Conservation (phyloP, 345 rosid genomes). For the Clausena lansium region DNA sequence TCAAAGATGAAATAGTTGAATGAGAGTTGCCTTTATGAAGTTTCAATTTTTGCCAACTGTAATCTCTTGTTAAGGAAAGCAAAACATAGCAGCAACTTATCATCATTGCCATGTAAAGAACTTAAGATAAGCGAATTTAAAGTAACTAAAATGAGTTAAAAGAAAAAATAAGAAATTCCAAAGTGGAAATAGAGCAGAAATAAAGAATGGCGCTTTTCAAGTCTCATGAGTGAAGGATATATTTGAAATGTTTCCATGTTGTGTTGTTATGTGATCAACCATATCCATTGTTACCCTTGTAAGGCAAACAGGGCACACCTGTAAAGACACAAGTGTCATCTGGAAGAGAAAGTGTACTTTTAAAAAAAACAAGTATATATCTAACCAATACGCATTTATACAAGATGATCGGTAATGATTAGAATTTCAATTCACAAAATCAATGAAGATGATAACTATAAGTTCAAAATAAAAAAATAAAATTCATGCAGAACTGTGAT, state of each 20-base stretch:
- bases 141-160: not conserved
- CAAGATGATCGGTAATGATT: not conserved
- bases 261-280: constrained; percentile 52
- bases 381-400: not conserved
- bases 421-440: not conserved
- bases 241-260: constrained; percentile 43
- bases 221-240: constrained; percentile 44
- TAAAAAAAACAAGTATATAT: not conserved
- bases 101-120: not conserved
- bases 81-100: constrained; percentile 15
- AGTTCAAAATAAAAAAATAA: not conserved
- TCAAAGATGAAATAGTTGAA: constrained; percentile 37
- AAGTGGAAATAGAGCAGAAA: not conserved
- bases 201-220: not conserved
- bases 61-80: constrained; percentile 59
- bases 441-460: not conserved
- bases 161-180: not conserved
- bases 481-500: not conserved
- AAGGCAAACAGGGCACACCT: constrained; percentile 63
- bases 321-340: constrained; percentile 17
- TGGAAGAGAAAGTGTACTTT: not conserved
- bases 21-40: constrained; percentile 42
- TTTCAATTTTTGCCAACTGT: constrained; percentile 62
- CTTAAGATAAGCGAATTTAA: not conserved
- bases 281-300: constrained; percentile 44